A percentile compares a stretch with the other conserved stretches of the same genome.
Conservation (phyloP, 257 asterid genomes). For the Ehretia macrophylla region DNA sequence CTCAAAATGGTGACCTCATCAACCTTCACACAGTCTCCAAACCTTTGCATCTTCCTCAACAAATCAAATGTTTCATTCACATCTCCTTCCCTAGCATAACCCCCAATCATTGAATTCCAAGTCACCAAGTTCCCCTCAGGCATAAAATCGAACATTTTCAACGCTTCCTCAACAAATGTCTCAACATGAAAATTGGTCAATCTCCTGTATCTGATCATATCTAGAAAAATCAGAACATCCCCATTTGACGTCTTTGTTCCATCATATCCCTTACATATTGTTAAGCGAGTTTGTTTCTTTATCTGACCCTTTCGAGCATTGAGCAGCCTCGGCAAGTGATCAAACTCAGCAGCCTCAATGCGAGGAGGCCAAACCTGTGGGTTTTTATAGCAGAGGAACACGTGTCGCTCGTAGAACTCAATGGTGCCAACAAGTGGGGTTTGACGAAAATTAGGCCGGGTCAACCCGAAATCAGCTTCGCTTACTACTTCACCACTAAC, state of each 20-base stretch:
- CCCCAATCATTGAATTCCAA: constrained; percentile 34
- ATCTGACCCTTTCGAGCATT: constrained; percentile 54
- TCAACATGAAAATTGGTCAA: constrained; percentile 95
- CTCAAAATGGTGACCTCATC: constrained; percentile 29
- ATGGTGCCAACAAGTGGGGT: constrained; percentile 64
- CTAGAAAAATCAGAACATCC: too few species aligned
- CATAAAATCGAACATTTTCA: too few species aligned
- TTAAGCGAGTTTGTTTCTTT: too few species aligned
- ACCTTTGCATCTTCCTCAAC: constrained; percentile 19
- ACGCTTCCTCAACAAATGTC: constrained; percentile 91
- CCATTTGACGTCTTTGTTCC: too few species aligned
- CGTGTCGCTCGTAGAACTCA: constrained; percentile 75
- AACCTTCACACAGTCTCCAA: constrained; percentile 2
- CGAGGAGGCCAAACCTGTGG: constrained; percentile 94
- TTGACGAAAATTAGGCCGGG: constrained; percentile 73
- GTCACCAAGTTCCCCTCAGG: constrained; percentile 29
- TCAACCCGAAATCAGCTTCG: constrained; percentile 66
- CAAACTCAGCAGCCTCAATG: constrained; percentile 94
- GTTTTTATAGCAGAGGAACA: constrained; percentile 81
- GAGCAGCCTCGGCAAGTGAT: constrained; percentile 87
- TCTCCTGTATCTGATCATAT: constrained; percentile 90
- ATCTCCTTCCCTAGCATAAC: constrained; percentile 23
- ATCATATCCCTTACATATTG: too few species aligned
- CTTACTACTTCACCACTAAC: constrained; percentile 27
- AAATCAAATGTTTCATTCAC: too few species aligned